Evolutionary conservation across 345 rosid species (phyloP).

Genomic region (Aegle marmelos): DNA sequence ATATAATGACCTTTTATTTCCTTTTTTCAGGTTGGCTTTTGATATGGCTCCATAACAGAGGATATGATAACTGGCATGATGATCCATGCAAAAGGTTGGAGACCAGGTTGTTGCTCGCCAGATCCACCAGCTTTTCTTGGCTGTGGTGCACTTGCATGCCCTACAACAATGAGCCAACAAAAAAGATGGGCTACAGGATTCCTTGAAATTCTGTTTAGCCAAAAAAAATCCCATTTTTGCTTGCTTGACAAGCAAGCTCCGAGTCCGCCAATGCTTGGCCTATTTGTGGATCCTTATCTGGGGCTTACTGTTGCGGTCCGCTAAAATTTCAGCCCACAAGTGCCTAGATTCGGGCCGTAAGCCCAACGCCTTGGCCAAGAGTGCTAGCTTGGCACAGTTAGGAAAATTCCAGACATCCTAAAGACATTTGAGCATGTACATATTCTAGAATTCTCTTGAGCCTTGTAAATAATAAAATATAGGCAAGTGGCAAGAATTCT

Average conservation of each 20-base stretch:
- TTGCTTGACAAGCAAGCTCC: constrained; percentile 27
- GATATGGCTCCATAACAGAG: constrained; percentile 59
- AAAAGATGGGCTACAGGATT: constrained; percentile 67
- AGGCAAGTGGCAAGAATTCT: too few relatives aligned
- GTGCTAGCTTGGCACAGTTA: too few relatives aligned
- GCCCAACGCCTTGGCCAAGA: too few relatives aligned
- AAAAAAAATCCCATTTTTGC: constrained; percentile 36
- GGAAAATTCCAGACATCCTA: too few relatives aligned
- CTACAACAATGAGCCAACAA: constrained; percentile 40
- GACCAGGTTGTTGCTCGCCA: constrained; percentile 19
- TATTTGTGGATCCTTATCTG: constrained; percentile 30
- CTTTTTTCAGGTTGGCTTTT: constrained; percentile 48
- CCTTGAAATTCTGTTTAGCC: constrained; percentile 47
- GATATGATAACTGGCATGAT: constrained; percentile 48
- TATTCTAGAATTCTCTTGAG: too few relatives aligned
- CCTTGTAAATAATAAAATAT: too few relatives aligned
- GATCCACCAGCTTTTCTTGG: constrained; percentile 64
- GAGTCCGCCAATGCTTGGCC: constrained; percentile 43
- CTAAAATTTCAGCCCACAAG: too few relatives aligned
- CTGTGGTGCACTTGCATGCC: constrained; percentile 40
- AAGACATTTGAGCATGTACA: too few relatives aligned
- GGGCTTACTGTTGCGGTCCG: too few relatives aligned
- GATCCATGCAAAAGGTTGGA: constrained; percentile 62
- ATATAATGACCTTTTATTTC: too few relatives aligned
- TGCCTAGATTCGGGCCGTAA: too few relatives aligned